Evolutionary conservation across 1,284 basidiomycete species (phyloP).

Genomic region (Schizophyllum commune): DNA sequence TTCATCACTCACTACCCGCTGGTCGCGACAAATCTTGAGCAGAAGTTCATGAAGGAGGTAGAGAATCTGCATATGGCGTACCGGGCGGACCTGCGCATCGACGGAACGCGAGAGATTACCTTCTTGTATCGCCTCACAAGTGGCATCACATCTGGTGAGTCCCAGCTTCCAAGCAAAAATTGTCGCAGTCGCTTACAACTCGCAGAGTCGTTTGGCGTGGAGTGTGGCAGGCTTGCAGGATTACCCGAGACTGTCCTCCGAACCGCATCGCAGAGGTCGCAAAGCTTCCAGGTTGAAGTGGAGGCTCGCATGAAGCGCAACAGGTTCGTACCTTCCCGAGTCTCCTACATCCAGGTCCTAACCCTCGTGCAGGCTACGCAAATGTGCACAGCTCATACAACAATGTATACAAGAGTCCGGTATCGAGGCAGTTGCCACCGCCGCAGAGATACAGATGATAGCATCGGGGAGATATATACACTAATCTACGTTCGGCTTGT

Average conservation of each 20-base stretch:
- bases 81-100: conserved; percentile 52
- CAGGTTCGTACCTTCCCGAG: conserved; percentile 28
- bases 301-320: conserved; percentile 42
- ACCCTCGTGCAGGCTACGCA: conserved; percentile 19
- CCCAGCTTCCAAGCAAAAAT: too few species aligned
- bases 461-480: background rate
- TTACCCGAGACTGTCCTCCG: conserved; percentile 62
- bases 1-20: conserved; percentile 93
- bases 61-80: conserved; percentile 87
- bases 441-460: conserved; percentile 3
- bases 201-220: conserved; percentile 79
- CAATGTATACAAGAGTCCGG: conserved; percentile 13
- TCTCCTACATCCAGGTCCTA: background rate
- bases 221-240: conserved; percentile 83
- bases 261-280: conserved; percentile 49
- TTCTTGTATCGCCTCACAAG: conserved; percentile 74
- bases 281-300: conserved; percentile 47
- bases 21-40: conserved; percentile 52
- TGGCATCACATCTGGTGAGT: conserved; percentile 60
- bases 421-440: background rate
- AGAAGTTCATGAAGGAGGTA: conserved; percentile 47
- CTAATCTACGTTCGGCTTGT: conserved; percentile 28
- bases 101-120: conserved; percentile 71
- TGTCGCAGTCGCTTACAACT: conserved; percentile 30
- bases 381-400: conserved; percentile 20